A percentile compares a stretch with the other conserved stretches of the same genome.
phyloP scores from a whole-genome alignment of 1,284 basidiomycete species.

The Kwoniella shivajii region DNA sequence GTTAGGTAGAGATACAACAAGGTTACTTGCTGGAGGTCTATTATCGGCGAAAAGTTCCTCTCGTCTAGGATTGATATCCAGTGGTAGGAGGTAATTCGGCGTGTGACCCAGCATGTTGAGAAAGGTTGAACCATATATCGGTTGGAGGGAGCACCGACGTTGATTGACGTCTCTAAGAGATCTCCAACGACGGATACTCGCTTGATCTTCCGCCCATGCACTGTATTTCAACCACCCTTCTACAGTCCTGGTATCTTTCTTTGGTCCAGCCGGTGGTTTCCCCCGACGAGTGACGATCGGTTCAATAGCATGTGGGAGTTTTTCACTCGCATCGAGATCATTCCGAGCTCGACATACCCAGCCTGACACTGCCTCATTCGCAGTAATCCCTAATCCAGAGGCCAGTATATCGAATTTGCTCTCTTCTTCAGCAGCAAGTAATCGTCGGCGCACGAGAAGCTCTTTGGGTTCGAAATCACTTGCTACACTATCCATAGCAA shows the following conservation, averaged over 20 bases:
- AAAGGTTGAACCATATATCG: conserved; percentile 69
- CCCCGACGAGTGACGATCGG: conserved; percentile 43
- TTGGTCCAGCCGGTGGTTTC: conserved; percentile 61
- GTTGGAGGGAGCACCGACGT: conserved; percentile 66
- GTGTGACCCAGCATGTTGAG: conserved; percentile 57
- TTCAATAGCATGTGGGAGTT: conserved; percentile 65
- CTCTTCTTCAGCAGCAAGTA: conserved; percentile 59
- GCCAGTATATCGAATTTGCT: conserved; percentile 67
- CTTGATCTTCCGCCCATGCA: conserved; percentile 62
- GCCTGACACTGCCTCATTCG: conserved; percentile 55
- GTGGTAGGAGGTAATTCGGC: conserved; percentile 63
- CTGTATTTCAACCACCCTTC: conserved; percentile 69
- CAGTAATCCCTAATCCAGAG: conserved; percentile 67
- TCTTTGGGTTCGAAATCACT: conserved; percentile 88
- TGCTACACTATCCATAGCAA: conserved; percentile 77
- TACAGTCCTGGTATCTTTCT: conserved; percentile 70
- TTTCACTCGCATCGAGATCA: conserved; percentile 69
- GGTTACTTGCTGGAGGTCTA: conserved; percentile 51
- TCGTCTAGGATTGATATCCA: conserved; percentile 55
- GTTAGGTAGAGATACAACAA: conserved; percentile 67
- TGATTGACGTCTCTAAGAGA: conserved; percentile 75
- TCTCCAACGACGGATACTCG: conserved; percentile 65
- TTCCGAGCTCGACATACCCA: conserved; percentile 62
- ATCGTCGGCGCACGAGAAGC: conserved; percentile 72
- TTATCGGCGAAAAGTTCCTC: conserved; percentile 47